Base-by-base conservation (phyloP, 768 basidiomycete genomes). In the Mycena crocata region DNA sequence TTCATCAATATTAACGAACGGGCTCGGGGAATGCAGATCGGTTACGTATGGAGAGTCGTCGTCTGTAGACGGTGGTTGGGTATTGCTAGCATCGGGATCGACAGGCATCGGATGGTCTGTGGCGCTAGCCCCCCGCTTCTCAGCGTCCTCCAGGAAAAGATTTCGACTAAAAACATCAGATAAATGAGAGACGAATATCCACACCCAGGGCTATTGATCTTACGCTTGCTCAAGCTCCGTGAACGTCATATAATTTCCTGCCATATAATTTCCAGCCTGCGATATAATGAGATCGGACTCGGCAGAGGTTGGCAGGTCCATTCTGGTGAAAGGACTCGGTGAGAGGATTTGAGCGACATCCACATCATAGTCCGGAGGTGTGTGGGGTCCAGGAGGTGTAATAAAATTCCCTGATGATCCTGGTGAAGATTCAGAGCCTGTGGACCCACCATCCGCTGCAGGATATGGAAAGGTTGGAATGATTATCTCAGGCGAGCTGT, bases 61-160 rank as follows among this genome's bases (percentile, higher is more conserved):
- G 30, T 39, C 30, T n/a, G 37, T n/a, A 46, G n/a, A 30, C 19
- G 26, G n/a, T 2, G 19, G 17, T 2, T 31, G 30, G 10, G 49
- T 50, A 13, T 8, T 2, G 21, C 34, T 23, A 12, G 34, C 32
- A 21, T 51, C 31, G 14, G 44, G 23, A 7, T 51, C 31, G 14
- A 24, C 7, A 7, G 6, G 7, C 9, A 23, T 23, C 5, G 14
- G 4, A 15, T 15, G 15, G 34, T 26, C 46, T 12, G 40, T 24
- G 26, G n/a, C 15, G 9, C n/a, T 8, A 4, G 54, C 26, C 26
- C 34, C 44, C 5, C 57, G 64, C 40, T 51, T 51, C 19, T 44
- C 57, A 13, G 57, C 42, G 8, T 30, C 10, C 14, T 65, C 57
- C 17, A 65, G n/a, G 34, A 59, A 65, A 19, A n/a, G 1, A 42